Percentiles rank a stretch among this genome's conserved stretches.
Conservation (phyloP, 2,329 filamentous ascomycete species). For the Clarireedia paspali region DNA sequence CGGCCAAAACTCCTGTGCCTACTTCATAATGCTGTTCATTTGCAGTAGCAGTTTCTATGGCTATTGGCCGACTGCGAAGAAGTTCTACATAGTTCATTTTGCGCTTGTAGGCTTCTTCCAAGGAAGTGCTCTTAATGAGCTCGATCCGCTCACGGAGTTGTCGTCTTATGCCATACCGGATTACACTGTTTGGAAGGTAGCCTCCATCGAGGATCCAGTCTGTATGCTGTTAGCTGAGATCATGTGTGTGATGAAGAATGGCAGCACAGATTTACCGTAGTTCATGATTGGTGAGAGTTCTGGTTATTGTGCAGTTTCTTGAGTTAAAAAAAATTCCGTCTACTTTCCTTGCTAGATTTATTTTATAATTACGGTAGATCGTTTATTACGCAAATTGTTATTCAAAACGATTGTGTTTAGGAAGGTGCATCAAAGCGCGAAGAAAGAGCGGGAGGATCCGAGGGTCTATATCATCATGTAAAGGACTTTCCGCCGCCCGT, state of each 20-base stretch:
- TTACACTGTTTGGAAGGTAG: conserved; percentile 54
- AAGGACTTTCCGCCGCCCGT: conserved; percentile 2
- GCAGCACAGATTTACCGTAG: conserved; percentile 16
- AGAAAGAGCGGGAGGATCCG: background rate
- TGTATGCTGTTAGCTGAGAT: conserved; percentile 17
- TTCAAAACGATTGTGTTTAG: background rate
- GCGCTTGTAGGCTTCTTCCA: conserved; percentile 43
- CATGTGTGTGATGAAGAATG: background rate
- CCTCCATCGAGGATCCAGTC: conserved; percentile 57
- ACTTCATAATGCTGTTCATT: conserved; percentile 70
- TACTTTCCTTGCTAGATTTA: background rate
- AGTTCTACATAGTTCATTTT: conserved; percentile 58
- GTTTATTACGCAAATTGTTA: background rate
- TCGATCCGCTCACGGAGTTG: conserved; percentile 54
- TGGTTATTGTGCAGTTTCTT: background rate
- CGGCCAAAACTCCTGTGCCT: conserved; percentile 53
- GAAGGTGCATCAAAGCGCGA: conserved; percentile 3
- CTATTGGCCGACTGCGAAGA: conserved; percentile 55
- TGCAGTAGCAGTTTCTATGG: conserved; percentile 57
- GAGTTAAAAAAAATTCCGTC: background rate
- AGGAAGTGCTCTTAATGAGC: conserved; percentile 45
- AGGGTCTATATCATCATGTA: background rate
- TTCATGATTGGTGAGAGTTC: conserved; percentile 17
- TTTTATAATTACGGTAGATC: no score
- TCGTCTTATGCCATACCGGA: conserved; percentile 58